Conservation (phyloP, 2,329 filamentous ascomycete genomes). For the Fusarium secorum region DNA sequence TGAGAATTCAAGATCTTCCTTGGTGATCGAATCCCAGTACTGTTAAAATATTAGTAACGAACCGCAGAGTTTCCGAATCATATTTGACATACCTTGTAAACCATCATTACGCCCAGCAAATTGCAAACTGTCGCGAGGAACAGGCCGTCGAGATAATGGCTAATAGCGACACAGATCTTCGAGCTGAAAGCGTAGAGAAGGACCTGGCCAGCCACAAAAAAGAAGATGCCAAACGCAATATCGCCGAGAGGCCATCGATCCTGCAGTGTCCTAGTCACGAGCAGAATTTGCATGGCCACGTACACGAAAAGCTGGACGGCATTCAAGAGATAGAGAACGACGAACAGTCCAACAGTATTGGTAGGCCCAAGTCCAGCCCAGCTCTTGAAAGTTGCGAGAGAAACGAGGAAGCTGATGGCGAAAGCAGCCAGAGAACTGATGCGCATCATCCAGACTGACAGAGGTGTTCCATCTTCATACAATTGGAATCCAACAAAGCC, state of each 20-base stretch:
- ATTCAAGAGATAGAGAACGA: slow-evolving; percentile 91
- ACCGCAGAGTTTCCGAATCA: not conserved
- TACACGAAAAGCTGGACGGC: slow-evolving; percentile 88
- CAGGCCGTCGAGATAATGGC: slow-evolving; percentile 93
- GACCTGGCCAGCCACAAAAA: slow-evolving; percentile 92
- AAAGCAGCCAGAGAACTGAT: slow-evolving; percentile 82
- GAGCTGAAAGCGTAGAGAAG: slow-evolving; percentile 90
- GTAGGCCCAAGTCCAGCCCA: slow-evolving; percentile 87
- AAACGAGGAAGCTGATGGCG: slow-evolving; percentile 83
- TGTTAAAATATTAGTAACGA: slow-evolving; percentile 14
- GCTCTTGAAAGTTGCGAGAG: slow-evolving; percentile 89
- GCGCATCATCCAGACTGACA: slow-evolving; percentile 93
- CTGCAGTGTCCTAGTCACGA: slow-evolving; percentile 88
- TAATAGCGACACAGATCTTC: slow-evolving; percentile 81
- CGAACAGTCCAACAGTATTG: slow-evolving; percentile 88
- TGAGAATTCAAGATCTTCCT: slow-evolving; percentile 97
- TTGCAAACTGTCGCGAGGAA: slow-evolving; percentile 97
- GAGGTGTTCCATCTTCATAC: slow-evolving; percentile 93
- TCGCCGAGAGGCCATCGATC: slow-evolving; percentile 96
- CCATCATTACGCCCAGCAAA: slow-evolving; percentile 96
- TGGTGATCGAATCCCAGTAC: slow-evolving; percentile 99
- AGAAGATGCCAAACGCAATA: slow-evolving; percentile 87
- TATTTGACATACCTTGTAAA: slow-evolving; percentile 79
- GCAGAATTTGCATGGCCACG: slow-evolving; percentile 83
- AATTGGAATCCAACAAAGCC: slow-evolving; percentile 98